Evolutionary conservation across 805 yeast genomes (phyloP).

Genomic region (Zygotorulaspora sp.): DNA sequence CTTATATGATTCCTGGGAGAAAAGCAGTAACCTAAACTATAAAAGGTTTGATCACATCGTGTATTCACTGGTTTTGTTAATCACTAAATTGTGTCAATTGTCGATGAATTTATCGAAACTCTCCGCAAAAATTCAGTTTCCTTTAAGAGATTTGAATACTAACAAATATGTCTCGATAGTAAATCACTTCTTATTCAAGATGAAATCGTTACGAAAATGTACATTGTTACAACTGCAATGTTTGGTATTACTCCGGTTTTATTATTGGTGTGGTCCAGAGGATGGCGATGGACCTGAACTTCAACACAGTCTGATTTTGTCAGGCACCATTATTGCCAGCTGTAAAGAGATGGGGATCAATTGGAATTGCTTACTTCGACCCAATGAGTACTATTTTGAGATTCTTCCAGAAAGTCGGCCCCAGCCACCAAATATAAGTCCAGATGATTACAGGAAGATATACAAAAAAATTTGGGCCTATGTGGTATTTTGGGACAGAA

Average conservation of each 20-base stretch:
- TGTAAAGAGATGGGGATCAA: constrained; percentile 30
- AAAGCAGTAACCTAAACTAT: constrained; percentile 7
- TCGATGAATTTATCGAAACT: constrained; percentile 22
- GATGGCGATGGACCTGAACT: constrained; percentile 33
- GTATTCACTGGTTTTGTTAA: constrained; percentile 23
- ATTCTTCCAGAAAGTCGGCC: constrained; percentile 24
- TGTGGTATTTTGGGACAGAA: constrained; percentile 32
- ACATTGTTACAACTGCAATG: constrained; percentile 29
- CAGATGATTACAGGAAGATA: constrained; percentile 15
- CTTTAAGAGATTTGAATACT: constrained; percentile 20
- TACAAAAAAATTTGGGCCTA: constrained; percentile 28
- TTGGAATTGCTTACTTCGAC: constrained; percentile 24
- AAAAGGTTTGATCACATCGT: constrained; percentile 27
- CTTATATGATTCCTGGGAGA: constrained; percentile 18
- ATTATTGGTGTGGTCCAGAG: constrained; percentile 35
- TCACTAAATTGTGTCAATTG: constrained; percentile 24
- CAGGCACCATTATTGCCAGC: constrained; percentile 29
- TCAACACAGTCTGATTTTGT: constrained; percentile 28
- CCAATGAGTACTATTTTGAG: constrained; percentile 18
- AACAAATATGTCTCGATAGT: constrained; percentile 25
- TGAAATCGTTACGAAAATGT: constrained; percentile 28
- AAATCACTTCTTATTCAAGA: constrained; percentile 22
- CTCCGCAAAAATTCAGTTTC: constrained; percentile 6
- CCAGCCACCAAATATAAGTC: constrained; percentile 12
- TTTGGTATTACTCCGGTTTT: constrained; percentile 27